phyloP scores from a whole-genome alignment of 768 basidiomycete genomes.

The Boletales sp. region DNA sequence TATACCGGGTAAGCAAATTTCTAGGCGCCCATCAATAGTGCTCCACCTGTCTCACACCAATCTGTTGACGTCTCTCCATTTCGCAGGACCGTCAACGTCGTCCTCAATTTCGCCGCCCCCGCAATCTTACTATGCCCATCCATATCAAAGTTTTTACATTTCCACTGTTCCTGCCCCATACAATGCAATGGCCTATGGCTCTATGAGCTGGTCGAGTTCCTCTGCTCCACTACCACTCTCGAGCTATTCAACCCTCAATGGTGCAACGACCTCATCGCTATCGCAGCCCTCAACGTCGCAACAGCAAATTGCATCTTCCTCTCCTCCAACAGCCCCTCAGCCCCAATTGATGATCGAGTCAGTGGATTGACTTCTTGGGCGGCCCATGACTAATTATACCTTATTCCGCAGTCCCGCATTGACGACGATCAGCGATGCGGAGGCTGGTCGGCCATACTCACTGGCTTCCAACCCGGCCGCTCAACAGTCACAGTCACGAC shows the following conservation, averaged over 20 bases:
- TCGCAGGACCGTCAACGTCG: constrained; percentile 38
- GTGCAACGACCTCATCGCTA: constrained; percentile 55
- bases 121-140: constrained; percentile 38
- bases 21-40: constrained; percentile 27
- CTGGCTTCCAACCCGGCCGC: constrained; percentile 39
- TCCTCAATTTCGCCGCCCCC: constrained; percentile 38
- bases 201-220: constrained; percentile 43
- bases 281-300: constrained; percentile 27
- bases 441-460: constrained; percentile 44
- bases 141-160: constrained; percentile 42
- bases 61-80: constrained; percentile 8
- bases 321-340: constrained; percentile 19
- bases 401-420: constrained; percentile 48
- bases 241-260: constrained; percentile 73
- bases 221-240: constrained; percentile 55
- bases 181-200: constrained; percentile 53
- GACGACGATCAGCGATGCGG: constrained; percentile 53
- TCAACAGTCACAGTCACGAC: constrained; percentile 33
- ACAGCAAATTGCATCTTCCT: constrained; percentile 30
- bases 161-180: constrained; percentile 43
- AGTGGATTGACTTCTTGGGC: constrained; percentile 20
- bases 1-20: constrained; percentile 39
- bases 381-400: constrained; percentile 10
- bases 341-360: constrained; percentile 68
- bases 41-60: neutral